Conservation (phyloP, 1,284 basidiomycete genomes). For the Austroboletus niveus region DNA sequence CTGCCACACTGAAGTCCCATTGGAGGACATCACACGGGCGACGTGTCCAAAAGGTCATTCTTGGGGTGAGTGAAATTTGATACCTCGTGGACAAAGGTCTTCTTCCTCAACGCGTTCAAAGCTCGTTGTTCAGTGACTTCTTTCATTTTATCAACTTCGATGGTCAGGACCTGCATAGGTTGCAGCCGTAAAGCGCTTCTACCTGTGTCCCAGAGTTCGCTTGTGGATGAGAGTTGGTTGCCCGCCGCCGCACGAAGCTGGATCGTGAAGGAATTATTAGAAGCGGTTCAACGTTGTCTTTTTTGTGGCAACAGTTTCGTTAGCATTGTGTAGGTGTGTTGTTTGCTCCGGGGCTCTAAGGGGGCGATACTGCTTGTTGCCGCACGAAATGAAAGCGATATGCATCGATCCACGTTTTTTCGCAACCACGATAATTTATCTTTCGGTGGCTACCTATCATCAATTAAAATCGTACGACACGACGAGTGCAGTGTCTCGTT, state of each 20-base stretch:
- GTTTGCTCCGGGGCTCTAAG: slow-evolving; percentile 19
- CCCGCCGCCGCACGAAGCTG: slow-evolving; percentile 53
- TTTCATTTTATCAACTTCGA: slow-evolving; percentile 64
- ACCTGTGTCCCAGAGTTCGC: slow-evolving; percentile 39
- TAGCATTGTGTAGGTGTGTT: slow-evolving; percentile 40
- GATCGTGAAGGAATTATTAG: slow-evolving; percentile 62
- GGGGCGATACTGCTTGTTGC: slow-evolving; percentile 28
- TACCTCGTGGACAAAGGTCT: slow-evolving; percentile 22
- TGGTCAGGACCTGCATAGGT: slow-evolving; percentile 67
- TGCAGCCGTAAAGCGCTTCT: slow-evolving; percentile 70
- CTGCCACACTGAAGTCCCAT: slow-evolving; percentile 54
- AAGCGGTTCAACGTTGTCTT: slow-evolving; percentile 59
- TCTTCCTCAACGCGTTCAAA: slow-evolving; percentile 32
- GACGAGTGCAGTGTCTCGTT: slow-evolving; percentile 21
- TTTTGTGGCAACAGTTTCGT: slow-evolving; percentile 71
- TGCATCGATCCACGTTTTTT: slow-evolving; percentile 27
- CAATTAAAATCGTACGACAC: slow-evolving; percentile 34
- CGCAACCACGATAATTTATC: slow-evolving; percentile 27
- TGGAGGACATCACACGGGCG: slow-evolving; percentile 56
- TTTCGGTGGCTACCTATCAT: slow-evolving; percentile 11
- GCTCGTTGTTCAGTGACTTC: slow-evolving; percentile 72
- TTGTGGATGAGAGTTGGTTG: slow-evolving; percentile 35
- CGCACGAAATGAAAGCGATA: slow-evolving; percentile 30
- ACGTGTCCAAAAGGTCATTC: slow-evolving; percentile 64
- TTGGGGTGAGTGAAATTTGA: slow-evolving; percentile 49